A percentile compares a stretch with the other conserved stretches of the same genome.
Conservation (phyloP, 202 grass and related monocot genomes). For the Schoenoplectus triqueter region DNA sequence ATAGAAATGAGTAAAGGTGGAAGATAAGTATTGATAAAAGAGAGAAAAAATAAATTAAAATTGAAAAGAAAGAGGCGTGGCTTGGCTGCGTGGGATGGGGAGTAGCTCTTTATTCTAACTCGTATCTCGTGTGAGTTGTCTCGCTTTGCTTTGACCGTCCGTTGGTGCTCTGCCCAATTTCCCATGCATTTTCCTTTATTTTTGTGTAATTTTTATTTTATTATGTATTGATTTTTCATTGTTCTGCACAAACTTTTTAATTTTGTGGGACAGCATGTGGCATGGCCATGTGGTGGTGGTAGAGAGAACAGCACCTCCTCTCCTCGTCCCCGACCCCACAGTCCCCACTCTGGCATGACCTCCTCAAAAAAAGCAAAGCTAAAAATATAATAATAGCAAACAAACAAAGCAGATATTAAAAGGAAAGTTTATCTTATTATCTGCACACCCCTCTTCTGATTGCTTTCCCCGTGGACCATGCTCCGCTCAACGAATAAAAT, state of each 20-base stretch:
- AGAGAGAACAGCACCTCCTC: slow-evolving; percentile 34
- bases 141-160: slow-evolving; percentile 36
- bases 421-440: slow-evolving; percentile 36
- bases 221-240: background rate
- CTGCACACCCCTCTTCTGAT: background rate
- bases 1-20: background rate
- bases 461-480: slow-evolving; percentile 14
- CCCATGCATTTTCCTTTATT: background rate
- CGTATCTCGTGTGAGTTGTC: slow-evolving; percentile 36
- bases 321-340: slow-evolving; percentile 33
- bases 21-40: slow-evolving; percentile 24
- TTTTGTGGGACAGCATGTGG: slow-evolving; percentile 28
- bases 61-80: slow-evolving; percentile 15
- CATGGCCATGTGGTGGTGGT: slow-evolving; percentile 28
- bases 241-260: slow-evolving; percentile 28
- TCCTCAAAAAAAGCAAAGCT: background rate
- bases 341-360: background rate
- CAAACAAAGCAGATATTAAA: slow-evolving; percentile 35
- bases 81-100: background rate
- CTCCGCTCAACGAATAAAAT: background rate
- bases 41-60: background rate
- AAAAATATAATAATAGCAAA: slow-evolving; percentile 23
- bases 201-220: background rate
- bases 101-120: slow-evolving; percentile 32
- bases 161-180: slow-evolving; percentile 27